These are phyloP conservation scores for Spiromastix sp. DNA, from an alignment of 2,329 filamentous ascomycete species.

Conservation along the genomic window DNA sequence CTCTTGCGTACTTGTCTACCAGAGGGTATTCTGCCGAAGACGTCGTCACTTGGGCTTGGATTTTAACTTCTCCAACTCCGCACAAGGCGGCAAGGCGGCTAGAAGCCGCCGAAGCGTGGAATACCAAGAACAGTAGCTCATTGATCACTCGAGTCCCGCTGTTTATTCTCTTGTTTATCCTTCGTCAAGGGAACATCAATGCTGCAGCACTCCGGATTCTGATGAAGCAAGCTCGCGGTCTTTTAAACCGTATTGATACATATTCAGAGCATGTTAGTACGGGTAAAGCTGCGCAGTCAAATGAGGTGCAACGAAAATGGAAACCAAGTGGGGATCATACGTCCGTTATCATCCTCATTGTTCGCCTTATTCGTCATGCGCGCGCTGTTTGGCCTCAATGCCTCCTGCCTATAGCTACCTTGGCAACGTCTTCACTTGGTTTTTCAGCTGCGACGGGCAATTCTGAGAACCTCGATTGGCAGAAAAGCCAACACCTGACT, in stretches of 20 bases:
- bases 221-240: constrained; percentile 27
- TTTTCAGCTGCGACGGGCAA: constrained; percentile 6
- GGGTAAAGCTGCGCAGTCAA: neutral
- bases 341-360: constrained; percentile 31
- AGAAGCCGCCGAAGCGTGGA: constrained; percentile 19
- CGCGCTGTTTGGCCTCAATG: constrained; percentile 39
- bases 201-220: constrained; percentile 33
- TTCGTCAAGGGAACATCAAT: constrained; percentile 34
- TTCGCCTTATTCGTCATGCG: constrained; percentile 42
- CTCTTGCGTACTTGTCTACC: constrained; percentile 19
- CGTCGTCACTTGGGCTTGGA: constrained; percentile 38
- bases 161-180: constrained; percentile 38
- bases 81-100: constrained; percentile 29
- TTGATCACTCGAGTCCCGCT: constrained; percentile 24
- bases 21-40: constrained; percentile 28
- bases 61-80: constrained; percentile 28
- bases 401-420: constrained; percentile 31
- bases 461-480: constrained; percentile 4
- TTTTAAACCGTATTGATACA: neutral
- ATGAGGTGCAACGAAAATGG: constrained; percentile 7
- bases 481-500: constrained; percentile 23
- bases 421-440: constrained; percentile 27
- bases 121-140: constrained; percentile 5
- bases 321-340: constrained; percentile 15
- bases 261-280: no score